Conservation (phyloP, 257 asterid genomes). For the Nicotiana benthamiana region DNA sequence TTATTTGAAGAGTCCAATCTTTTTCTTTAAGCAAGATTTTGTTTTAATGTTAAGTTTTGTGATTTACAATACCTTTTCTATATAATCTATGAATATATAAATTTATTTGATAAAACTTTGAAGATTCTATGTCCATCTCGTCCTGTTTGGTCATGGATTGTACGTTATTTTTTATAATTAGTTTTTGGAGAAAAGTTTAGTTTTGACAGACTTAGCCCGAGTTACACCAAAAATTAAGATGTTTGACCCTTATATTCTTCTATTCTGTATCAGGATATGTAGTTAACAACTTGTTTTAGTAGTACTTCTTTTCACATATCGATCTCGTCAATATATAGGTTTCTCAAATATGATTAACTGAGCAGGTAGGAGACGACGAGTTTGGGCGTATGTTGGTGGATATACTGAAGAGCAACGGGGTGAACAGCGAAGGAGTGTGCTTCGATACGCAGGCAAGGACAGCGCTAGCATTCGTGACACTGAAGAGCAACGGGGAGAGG, state of each 20-base stretch:
- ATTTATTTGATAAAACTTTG: no score
- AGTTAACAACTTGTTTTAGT: background rate
- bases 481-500: slow-evolving; percentile 31
- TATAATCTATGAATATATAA: no score
- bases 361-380: slow-evolving; percentile 34
- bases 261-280: background rate
- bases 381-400: slow-evolving; percentile 36
- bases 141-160: background rate
- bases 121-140: no score
- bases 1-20: background rate
- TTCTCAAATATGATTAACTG: background rate
- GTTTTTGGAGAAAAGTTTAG: background rate
- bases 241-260: background rate
- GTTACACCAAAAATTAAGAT: background rate
- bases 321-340: background rate
- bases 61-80: no score
- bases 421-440: slow-evolving; percentile 30
- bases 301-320: background rate
- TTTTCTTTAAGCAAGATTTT: no score
- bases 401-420: slow-evolving; percentile 21
- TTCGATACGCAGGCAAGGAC: slow-evolving; percentile 31
- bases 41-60: no score
- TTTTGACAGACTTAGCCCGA: background rate
- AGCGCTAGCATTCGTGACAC: slow-evolving; percentile 33
- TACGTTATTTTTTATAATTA: background rate